Conservation (phyloP, 768 basidiomycete species). For the Boletus sp. region DNA sequence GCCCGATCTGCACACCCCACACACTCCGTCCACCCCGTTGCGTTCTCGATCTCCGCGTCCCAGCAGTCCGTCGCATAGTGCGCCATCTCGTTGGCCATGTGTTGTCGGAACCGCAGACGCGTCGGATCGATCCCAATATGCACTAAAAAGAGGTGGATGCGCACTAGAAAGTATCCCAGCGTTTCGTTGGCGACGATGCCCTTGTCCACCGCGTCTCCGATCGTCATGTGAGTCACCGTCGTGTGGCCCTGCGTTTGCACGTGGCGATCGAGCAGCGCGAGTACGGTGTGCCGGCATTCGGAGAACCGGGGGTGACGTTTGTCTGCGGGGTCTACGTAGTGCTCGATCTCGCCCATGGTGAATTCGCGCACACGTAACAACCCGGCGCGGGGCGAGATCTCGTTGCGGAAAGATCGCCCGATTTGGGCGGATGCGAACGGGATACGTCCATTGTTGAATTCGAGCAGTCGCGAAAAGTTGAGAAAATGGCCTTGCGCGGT, state of each 20-base stretch:
- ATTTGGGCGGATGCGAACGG: conserved; percentile 98
- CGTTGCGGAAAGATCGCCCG: conserved; percentile 94
- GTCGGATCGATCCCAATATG: conserved; percentile 87
- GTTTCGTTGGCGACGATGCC: conserved; percentile 95
- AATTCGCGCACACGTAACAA: conserved; percentile 97
- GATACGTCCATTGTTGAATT: conserved; percentile 95
- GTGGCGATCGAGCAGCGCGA: conserved; percentile 78
- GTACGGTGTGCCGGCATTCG: conserved; percentile 72
- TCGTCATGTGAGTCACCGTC: conserved; percentile 58
- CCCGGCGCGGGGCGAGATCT: conserved; percentile 96
- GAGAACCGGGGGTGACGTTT: conserved; percentile 84
- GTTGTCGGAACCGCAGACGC: conserved; percentile 91
- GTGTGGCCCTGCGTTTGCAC: conserved; percentile 78
- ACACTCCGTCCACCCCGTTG: conserved; percentile 91
- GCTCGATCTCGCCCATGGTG: conserved; percentile 99
- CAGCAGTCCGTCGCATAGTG: conserved; percentile 99
- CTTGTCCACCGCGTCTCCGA: conserved; percentile 86
- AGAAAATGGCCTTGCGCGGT: conserved; percentile 99
- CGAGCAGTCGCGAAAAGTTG: conserved; percentile 94
- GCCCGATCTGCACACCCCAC: conserved; percentile 98
- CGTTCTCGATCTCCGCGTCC: conserved; percentile 97
- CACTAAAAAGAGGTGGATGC: conserved; percentile 85
- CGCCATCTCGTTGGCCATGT: conserved; percentile 99
- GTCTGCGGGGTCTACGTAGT: conserved; percentile 93
- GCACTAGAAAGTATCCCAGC: conserved; percentile 93